phyloP scores from a whole-genome alignment of 1,284 basidiomycete species.

The Pascua guehoae region DNA sequence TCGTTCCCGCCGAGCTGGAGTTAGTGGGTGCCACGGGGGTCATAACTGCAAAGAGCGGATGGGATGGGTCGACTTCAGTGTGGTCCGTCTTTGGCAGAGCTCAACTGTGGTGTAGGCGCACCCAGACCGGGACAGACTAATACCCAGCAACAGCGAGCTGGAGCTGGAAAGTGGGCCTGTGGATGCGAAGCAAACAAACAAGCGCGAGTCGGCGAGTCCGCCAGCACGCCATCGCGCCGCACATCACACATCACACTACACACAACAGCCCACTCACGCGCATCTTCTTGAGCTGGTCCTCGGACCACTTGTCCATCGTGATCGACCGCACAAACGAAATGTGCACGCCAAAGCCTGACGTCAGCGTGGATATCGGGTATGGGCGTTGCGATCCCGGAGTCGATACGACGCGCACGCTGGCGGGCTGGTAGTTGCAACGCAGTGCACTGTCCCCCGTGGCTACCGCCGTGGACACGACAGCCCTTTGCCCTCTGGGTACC shows the following conservation, averaged over 20 bases:
- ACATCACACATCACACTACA: not conserved
- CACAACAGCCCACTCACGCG: conserved; percentile 56
- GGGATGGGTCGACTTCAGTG: not conserved
- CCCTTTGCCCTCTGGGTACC: too few species aligned
- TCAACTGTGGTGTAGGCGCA: too few species aligned
- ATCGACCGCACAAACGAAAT: conserved; percentile 82
- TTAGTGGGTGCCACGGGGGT: not conserved
- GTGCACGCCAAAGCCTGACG: conserved; percentile 41
- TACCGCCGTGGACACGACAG: too few species aligned
- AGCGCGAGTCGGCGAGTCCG: not conserved
- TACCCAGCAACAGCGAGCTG: too few species aligned
- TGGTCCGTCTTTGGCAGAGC: not conserved
- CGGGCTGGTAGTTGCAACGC: too few species aligned
- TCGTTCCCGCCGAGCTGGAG: conserved; percentile 75
- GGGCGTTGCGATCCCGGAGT: too few species aligned
- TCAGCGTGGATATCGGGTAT: not conserved
- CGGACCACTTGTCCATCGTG: conserved; percentile 94
- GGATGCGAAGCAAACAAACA: not conserved
- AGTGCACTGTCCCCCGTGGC: too few species aligned
- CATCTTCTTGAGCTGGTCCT: conserved; percentile 85
- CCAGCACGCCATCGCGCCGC: too few species aligned
- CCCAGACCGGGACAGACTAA: not conserved
- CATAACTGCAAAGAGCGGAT: not conserved
- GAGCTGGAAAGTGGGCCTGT: too few species aligned
- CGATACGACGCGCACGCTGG: too few species aligned